Percentiles rank a stretch among this genome's conserved stretches.
These are phyloP conservation scores for Bremia lactucae DNA, from an alignment of 352 stramenopile genomes.

Conservation along the genomic window DNA sequence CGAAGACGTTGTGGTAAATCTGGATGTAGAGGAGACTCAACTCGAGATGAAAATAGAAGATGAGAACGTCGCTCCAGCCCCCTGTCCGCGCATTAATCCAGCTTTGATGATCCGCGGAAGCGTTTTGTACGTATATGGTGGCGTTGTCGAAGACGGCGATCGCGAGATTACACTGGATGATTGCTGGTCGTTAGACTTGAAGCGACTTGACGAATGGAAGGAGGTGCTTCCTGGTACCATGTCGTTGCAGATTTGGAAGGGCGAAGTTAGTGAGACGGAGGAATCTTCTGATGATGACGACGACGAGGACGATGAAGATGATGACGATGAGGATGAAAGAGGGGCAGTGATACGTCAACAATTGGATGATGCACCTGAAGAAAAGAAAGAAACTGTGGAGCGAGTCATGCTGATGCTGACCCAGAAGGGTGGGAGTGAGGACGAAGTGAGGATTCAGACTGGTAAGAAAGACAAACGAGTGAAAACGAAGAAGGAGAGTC, in stretches of 20 bases:
- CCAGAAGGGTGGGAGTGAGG: constrained; percentile 28
- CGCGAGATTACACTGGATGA: constrained; percentile 93
- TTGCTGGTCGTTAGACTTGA: constrained; percentile 90
- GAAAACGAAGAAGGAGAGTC: constrained; percentile 50
- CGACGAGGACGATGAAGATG: constrained; percentile 53
- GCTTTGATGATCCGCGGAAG: constrained; percentile 81
- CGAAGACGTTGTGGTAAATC: constrained; percentile 11
- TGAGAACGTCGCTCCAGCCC: constrained; percentile 20
- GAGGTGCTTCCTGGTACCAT: constrained; percentile 88
- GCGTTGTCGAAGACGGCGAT: constrained; percentile 89
- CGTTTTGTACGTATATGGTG: constrained; percentile 89
- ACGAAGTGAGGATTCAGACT: constrained; percentile 11
- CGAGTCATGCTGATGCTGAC: constrained; percentile 51
- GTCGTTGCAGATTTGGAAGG: constrained; percentile 88
- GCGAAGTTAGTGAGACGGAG: constrained; percentile 75
- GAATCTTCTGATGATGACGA: constrained; percentile 76
- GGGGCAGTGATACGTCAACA: constrained; percentile 8
- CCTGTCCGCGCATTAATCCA: constrained; percentile 81
- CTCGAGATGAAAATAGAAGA: constrained; percentile 21
- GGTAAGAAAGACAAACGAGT: constrained; percentile 50
- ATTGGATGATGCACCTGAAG: constrained; percentile 26
- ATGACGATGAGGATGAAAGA: constrained; percentile 17
- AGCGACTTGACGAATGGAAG: constrained; percentile 89
- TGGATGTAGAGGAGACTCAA: constrained; percentile 3
- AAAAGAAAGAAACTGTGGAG: constrained; percentile 22